Conservation (phyloP, 495 filamentous ascomycete species). For the Aspergillus egyptiacus region DNA sequence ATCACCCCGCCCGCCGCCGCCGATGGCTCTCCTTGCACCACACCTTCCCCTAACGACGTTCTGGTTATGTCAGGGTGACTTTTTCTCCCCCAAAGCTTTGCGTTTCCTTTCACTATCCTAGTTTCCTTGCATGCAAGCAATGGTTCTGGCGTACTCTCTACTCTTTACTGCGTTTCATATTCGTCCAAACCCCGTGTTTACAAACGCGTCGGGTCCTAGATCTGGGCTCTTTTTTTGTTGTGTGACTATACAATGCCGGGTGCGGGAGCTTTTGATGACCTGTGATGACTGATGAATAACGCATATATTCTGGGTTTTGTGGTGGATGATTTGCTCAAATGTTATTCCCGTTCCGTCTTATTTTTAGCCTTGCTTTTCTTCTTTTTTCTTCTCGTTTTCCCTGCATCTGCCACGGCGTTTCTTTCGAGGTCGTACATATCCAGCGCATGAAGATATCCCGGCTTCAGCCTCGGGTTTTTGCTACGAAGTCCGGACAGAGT, state of each 20-base stretch:
- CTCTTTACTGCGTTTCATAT: background rate
- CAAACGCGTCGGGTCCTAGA: constrained; percentile 3
- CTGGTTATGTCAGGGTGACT: background rate
- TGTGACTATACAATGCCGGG: constrained; percentile 14
- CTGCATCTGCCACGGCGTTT: no score
- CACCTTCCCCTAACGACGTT: no score
- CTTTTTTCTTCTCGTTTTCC: no score
- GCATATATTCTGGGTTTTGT: constrained; percentile 25
- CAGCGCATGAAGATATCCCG: constrained; percentile 40
- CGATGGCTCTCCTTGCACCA: no score
- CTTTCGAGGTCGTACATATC: constrained; percentile 19
- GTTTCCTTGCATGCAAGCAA: background rate
- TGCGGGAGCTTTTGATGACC: constrained; percentile 29
- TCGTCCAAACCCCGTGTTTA: background rate
- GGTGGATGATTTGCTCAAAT: constrained; percentile 21
- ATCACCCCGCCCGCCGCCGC: no score
- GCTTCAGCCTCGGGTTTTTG: constrained; percentile 34
- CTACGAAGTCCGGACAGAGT: constrained; percentile 33
- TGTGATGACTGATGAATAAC: constrained; percentile 42
- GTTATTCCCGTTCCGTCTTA: constrained; percentile 18
- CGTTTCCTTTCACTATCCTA: background rate
- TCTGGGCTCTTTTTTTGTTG: constrained; percentile 15
- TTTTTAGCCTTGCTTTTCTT: constrained; percentile 20
- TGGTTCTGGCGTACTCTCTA: constrained; percentile 1
- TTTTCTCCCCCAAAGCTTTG: constrained; percentile 8